phyloP scores from a whole-genome alignment of 1,284 basidiomycete species.

The Trichosporon coremiiforme region DNA sequence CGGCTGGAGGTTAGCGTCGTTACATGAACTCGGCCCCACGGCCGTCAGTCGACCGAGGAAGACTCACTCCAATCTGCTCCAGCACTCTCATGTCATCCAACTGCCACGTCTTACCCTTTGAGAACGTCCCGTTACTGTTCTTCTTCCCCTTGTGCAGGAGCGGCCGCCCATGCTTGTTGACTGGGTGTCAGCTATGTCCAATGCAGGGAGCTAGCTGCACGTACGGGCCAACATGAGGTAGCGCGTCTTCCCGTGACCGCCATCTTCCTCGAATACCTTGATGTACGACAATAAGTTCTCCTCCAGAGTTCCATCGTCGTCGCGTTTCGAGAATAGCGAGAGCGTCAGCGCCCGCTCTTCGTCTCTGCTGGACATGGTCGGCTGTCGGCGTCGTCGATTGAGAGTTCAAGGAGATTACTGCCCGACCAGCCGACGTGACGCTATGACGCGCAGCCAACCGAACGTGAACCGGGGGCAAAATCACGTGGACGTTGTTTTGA shows the following conservation, averaged over 20 bases:
- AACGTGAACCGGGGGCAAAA: slow-evolving; percentile 1
- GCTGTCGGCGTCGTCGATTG: slow-evolving; percentile 37
- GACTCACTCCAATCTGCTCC: slow-evolving; percentile 72
- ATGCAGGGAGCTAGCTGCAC: slow-evolving; percentile 50
- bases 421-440: slow-evolving; percentile 56
- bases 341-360: slow-evolving; percentile 63
- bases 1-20: slow-evolving; percentile 58
- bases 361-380: slow-evolving; percentile 5
- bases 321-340: slow-evolving; percentile 75
- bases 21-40: slow-evolving; percentile 40
- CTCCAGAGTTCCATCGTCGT: slow-evolving; percentile 63
- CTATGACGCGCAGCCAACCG: slow-evolving; percentile 14
- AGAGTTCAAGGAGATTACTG: background rate
- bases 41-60: slow-evolving; percentile 40
- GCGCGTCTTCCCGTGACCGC: slow-evolving; percentile 71
- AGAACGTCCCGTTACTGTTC: slow-evolving; percentile 93
- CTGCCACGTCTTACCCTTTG: slow-evolving; percentile 96
- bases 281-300: slow-evolving; percentile 81
- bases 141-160: slow-evolving; percentile 94
- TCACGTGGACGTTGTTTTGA: slow-evolving; percentile 11
- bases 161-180: slow-evolving; percentile 66
- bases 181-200: slow-evolving; percentile 58
- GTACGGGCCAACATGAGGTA: slow-evolving; percentile 83
- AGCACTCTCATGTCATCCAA: slow-evolving; percentile 77
- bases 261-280: slow-evolving; percentile 80